Evolutionary conservation across 176 grass and related monocot genomes (phyloP), one percentile per base, ranked within the genome.

Genomic region (Secale cereale): DNA sequence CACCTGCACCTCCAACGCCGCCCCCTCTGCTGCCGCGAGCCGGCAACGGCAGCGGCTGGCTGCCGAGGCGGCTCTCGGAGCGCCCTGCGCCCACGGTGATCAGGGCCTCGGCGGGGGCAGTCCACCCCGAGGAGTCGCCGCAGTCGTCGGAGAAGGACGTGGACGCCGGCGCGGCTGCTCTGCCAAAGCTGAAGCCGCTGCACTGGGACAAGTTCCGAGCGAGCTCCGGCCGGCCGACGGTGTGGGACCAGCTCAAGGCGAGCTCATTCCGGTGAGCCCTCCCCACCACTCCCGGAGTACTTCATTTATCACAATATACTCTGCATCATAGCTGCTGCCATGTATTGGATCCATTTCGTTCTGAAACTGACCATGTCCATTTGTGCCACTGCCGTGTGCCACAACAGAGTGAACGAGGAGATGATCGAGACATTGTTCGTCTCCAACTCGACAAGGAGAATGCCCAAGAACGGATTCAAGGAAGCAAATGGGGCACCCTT

Each of bases 351-450:
- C 46, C 66, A 72, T 23, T 41, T 46, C 19, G 11, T 35, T 77
- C 39, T 29, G 52, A 80, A 28, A 35, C 41, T 77, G 10, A 43
- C 30, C 6, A 8, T 7, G 27, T 23, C 6, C 48, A 30, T 54
- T 40, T 85, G 16, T 4, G 10, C 23, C 14, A 35, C 30, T 62
- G 8, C 56, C 56, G 16, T 57, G 32, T 71, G 19, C 31, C 70
- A 26, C 0, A 30, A 80, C 16, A 95, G 93, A 56, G 90, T 91
- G 77, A 87, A 92, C 16, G 93, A 95, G 22, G 88, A 95, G 52
- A 92, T 92, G 93, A 95, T 95, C 0, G 90, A 95, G 72, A 91
- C 90, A 59, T 27, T 95, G 28, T 95, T 95, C 30, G 93, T 92
- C 64, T 92, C 85, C 62, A 95, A 90, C 61, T 86, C 88, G n/a